Evolutionary conservation across 2,329 filamentous ascomycete genomes (phyloP).

Genomic region (Aspergillus terreus): DNA sequence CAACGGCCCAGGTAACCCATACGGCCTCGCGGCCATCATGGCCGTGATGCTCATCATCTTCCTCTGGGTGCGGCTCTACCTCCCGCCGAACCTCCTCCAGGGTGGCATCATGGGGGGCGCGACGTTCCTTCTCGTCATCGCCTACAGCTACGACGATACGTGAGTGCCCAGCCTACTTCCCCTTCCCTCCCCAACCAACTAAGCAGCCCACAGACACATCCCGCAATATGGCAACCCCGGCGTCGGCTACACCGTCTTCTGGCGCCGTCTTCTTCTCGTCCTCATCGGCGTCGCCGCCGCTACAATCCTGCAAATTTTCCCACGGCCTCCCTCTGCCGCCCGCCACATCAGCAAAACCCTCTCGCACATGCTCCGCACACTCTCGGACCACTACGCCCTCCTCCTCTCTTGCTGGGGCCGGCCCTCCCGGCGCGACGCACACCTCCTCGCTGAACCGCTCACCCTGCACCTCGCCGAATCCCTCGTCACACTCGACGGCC

Average conservation of each 20-base stretch:
- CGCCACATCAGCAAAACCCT: slow-evolving; percentile 45
- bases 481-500: slow-evolving; percentile 29
- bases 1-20: slow-evolving; percentile 47
- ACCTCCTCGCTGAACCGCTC: slow-evolving; percentile 26
- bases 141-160: slow-evolving; percentile 48
- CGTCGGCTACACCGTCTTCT: slow-evolving; percentile 47
- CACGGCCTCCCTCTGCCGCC: slow-evolving; percentile 46
- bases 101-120: slow-evolving; percentile 38
- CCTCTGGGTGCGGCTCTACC: slow-evolving; percentile 34
- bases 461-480: slow-evolving; percentile 30
- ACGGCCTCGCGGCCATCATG: slow-evolving; percentile 45
- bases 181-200: background rate
- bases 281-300: slow-evolving; percentile 45
- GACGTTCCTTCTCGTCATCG: slow-evolving; percentile 45
- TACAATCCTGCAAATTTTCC: slow-evolving; percentile 46
- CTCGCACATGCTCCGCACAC: slow-evolving; percentile 40
- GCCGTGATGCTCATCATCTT: slow-evolving; percentile 29
- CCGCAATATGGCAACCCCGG: slow-evolving; percentile 46
- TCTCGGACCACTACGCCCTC: slow-evolving; percentile 50
- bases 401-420: slow-evolving; percentile 45
- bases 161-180: slow-evolving; percentile 23
- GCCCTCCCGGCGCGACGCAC: slow-evolving; percentile 14
- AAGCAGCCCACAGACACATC: slow-evolving; percentile 32
- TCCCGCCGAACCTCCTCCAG: slow-evolving; percentile 29
- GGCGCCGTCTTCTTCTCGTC: slow-evolving; percentile 43